Conservation (phyloP, 257 asterid species). For the Oldenlandia corymbosa region DNA sequence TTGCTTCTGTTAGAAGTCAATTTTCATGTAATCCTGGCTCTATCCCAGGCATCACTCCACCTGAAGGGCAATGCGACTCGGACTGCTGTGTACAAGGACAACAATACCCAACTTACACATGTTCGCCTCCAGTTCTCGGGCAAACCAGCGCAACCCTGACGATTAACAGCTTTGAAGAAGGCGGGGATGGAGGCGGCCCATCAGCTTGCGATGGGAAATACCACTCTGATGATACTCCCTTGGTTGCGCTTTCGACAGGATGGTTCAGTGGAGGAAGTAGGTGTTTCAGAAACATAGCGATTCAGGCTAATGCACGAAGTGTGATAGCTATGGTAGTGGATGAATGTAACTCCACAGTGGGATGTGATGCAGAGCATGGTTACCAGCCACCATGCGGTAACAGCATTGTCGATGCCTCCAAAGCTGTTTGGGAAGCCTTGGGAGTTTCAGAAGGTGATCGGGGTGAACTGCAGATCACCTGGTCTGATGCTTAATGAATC, state of each 20-base stretch:
- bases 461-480: constrained; percentile 8
- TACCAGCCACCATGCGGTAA: constrained; percentile 25
- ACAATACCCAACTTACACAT: constrained; percentile 26
- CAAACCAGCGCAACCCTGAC: constrained; percentile 37
- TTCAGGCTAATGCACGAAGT: constrained; percentile 31
- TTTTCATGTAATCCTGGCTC: no score
- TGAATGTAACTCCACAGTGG: constrained; percentile 29
- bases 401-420: constrained; percentile 28
- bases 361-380: constrained; percentile 21
- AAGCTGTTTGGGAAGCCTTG: constrained; percentile 32
- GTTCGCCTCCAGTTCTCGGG: constrained; percentile 26
- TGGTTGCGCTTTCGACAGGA: constrained; percentile 45
- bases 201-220: constrained; percentile 37
- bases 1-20: no score
- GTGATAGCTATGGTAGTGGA: constrained; percentile 42
- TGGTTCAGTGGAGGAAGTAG: constrained; percentile 35
- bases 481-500: constrained; percentile 19
- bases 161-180: constrained; percentile 34
- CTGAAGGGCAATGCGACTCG: constrained; percentile 37
- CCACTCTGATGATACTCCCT: constrained; percentile 29
- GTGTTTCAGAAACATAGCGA: constrained; percentile 29
- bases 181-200: constrained; percentile 44
- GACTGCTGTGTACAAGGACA: constrained; percentile 38
- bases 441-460: constrained; percentile 14
- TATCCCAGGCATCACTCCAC: constrained; percentile 45